Evolutionary conservation across 139 green algal genomes (phyloP), one percentile per base, ranked within the genome.

Genomic region (Chlamydomonas eustigma): DNA sequence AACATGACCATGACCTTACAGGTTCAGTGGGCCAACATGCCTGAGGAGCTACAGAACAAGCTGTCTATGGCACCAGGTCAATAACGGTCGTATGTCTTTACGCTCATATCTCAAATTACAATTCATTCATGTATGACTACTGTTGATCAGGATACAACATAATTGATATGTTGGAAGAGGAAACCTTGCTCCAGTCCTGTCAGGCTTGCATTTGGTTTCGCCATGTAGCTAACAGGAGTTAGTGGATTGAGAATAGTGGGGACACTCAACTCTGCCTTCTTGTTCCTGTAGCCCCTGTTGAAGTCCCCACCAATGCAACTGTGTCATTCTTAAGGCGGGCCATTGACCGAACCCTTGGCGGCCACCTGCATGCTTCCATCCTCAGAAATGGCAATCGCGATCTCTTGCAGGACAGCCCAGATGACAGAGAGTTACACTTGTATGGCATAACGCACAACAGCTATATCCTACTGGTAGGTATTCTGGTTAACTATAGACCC

Each of bases 11-110:
- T 73, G 8, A 73, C 65, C 4, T 4, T 73, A 4, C 32, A 73
- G 4, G 68, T 75, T 24, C 68, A 75, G 38, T 75, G 68, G 68
- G 8, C 25, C 25, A 75, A 75, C 68, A 75, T 75, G 68, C 68
- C 68, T 24, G 37, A 63, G 37, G 68, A 75, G 4, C 6, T 75
- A 25, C 37, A 58, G 38, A 44, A 39, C 33, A 72, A 72, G 65
- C 65, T 72, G 31, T 44, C 65, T 12, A 72, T n/a, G 32, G 65
- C 32, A 22, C 65, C 65, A 72, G 65, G 65, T 72, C 3, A 32
- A n/a, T n/a, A n/a, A n/a, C n/a, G n/a, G n/a, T n/a, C n/a, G n/a
- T n/a, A n/a, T n/a, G n/a, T n/a, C n/a, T n/a, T n/a, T n/a, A n/a
- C n/a, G n/a, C n/a, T n/a, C n/a, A n/a, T n/a, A n/a, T n/a, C n/a